Evolutionary conservation across 192 early-diverging fungal genomes (phyloP).

Genomic region (Coemansia sp.): DNA sequence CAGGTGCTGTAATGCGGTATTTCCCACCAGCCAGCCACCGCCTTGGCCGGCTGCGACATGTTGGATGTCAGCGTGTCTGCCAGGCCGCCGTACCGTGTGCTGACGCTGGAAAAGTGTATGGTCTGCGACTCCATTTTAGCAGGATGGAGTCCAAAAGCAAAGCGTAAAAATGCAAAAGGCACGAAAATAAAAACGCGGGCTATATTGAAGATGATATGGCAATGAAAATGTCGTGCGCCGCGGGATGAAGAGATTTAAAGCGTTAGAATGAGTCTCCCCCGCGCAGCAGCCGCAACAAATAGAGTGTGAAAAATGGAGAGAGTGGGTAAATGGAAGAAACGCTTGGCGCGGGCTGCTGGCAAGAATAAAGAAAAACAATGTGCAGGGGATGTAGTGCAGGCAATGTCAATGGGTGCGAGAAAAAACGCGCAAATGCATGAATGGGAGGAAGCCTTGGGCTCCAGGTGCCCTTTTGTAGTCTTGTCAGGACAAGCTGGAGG

Average conservation of each 20-base stretch:
- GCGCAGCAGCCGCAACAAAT: background rate
- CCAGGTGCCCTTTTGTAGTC: background rate
- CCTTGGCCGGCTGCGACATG: conserved; percentile 1
- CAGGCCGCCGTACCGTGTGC: conserved; percentile 20
- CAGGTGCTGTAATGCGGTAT: conserved; percentile 45
- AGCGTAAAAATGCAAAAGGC: conserved; percentile 1
- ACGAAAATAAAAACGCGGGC: background rate
- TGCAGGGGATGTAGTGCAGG: background rate
- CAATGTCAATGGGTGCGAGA: background rate
- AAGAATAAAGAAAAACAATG: background rate
- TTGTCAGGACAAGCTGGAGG: background rate
- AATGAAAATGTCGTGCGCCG: background rate
- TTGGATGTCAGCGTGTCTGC: conserved; percentile 11
- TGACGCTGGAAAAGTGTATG: conserved; percentile 22
- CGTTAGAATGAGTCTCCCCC: background rate
- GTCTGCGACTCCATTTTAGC: conserved; percentile 14
- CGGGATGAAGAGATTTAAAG: background rate
- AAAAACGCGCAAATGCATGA: background rate
- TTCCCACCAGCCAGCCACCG: conserved; percentile 43
- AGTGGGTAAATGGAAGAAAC: background rate
- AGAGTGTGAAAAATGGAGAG: background rate
- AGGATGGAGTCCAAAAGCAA: background rate
- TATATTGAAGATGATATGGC: background rate
- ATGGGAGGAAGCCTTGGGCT: too few species aligned
- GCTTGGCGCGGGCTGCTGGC: background rate